Evolutionary conservation across 306 rosid species (phyloP), one percentile per base, ranked within the genome.

Genomic region (Castanopsis chinensis): DNA sequence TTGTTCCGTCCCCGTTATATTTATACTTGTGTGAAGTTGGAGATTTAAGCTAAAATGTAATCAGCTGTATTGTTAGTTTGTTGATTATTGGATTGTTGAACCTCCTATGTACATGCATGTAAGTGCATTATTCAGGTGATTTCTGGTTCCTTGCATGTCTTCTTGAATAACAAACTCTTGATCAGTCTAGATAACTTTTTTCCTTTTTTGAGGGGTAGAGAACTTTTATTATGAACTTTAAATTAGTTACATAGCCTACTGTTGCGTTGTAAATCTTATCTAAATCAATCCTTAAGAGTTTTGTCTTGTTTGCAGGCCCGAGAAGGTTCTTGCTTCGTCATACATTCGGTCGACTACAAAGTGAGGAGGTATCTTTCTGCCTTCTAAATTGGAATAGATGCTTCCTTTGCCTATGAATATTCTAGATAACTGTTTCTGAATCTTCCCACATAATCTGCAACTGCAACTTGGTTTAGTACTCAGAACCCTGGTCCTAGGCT

Each of bases 241-340:
- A 81, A 67, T 49, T 68, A 23, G 73, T 69, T 51, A n/a, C 63
- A 20, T 33, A 53, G 12, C 11, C 41, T 69, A 61, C 9, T 56
- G 37, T 65, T 41, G 21, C 58, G 65, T 56, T 60, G 27, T 23
- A 53, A 72, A 11, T 73, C 37, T 5, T 60, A 68, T 69, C 35
- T 75, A 70, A 53, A 58, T 30, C 49, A 32, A 67, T 54, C 18
- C 21, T 60, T 72, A 33, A 8, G 73, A 71, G 58, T 15, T 25
- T 81, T 79, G 5, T 75, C 70, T 76, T 77, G 70, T 80, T 58
- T 63, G 71, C 87, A 95, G 97, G 87, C 55, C 98, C 99, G 10
- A 90, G 99, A 91, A 89, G 97, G 86, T 92, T 92, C 81, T 82
- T 95, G 58, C 86, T 91, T 74, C 99, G 96, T 68, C 86, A 90